These are phyloP conservation scores for Verticillium nonalfalfae DNA, from an alignment of 2,329 filamentous ascomycete species.

Conservation along the genomic window DNA sequence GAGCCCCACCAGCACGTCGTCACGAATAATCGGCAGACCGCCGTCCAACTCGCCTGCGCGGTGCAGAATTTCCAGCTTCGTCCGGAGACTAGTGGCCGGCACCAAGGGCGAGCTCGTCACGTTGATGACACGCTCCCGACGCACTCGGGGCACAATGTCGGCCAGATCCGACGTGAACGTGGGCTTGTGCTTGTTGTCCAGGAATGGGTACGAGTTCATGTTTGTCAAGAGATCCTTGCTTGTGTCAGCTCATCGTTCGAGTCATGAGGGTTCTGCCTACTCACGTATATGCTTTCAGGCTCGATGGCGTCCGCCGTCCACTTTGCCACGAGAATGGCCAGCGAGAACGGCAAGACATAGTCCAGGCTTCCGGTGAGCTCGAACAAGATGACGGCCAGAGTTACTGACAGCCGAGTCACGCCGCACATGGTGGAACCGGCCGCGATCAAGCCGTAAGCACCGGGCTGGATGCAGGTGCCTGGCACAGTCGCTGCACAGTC, in stretches of 20 bases:
- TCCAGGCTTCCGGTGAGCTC: slow-evolving; percentile 92
- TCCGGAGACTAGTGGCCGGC: slow-evolving; percentile 66
- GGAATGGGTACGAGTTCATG: slow-evolving; percentile 95
- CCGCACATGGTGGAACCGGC: slow-evolving; percentile 98
- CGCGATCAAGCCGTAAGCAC: slow-evolving; percentile 92
- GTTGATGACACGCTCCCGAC: slow-evolving; percentile 77
- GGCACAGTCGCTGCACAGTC: slow-evolving; percentile 64
- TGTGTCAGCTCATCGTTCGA: slow-evolving; percentile 12
- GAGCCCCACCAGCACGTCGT: slow-evolving; percentile 76
- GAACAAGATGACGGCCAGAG: slow-evolving; percentile 89
- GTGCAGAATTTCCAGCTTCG: slow-evolving; percentile 77
- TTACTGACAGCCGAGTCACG: slow-evolving; percentile 88
- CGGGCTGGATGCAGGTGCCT: slow-evolving; percentile 85
- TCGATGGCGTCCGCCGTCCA: slow-evolving; percentile 97
- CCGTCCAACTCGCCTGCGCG: slow-evolving; percentile 86
- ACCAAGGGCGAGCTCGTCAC: slow-evolving; percentile 79
- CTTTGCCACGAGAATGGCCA: slow-evolving; percentile 90
- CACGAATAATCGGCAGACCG: slow-evolving; percentile 76
- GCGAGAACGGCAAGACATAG: slow-evolving; percentile 89
- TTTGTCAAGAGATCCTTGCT: slow-evolving; percentile 78
- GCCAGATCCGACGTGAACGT: slow-evolving; percentile 83
- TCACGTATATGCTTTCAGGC: slow-evolving; percentile 84
- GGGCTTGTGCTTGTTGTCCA: slow-evolving; percentile 94
- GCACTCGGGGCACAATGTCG: slow-evolving; percentile 74
- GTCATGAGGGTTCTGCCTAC: slow-evolving; percentile 16